phyloP scores from a whole-genome alignment of 495 filamentous ascomycete species.

The Penicillium paxilli region DNA sequence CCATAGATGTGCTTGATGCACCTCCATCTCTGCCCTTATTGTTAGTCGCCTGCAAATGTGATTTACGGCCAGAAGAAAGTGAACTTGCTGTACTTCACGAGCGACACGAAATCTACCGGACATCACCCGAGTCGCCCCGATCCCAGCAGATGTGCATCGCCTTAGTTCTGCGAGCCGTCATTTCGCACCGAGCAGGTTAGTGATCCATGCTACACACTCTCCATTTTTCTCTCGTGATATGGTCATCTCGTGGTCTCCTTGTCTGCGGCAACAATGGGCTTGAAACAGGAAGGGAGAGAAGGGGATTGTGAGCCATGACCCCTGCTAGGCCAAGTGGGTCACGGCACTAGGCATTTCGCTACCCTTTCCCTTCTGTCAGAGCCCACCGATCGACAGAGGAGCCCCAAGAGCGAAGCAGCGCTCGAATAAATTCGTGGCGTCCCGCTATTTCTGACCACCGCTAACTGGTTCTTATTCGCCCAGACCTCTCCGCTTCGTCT shows the following conservation, averaged over 20 bases:
- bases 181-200: slow-evolving; percentile 66
- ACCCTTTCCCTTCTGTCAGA: slow-evolving; percentile 22
- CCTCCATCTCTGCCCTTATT: slow-evolving; percentile 63
- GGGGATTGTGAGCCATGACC: slow-evolving; percentile 27
- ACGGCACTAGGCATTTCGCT: slow-evolving; percentile 33
- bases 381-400: slow-evolving; percentile 24
- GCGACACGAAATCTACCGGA: slow-evolving; percentile 69
- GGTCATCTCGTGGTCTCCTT: no score
- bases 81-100: slow-evolving; percentile 53
- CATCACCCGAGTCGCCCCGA: slow-evolving; percentile 67
- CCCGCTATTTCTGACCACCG: background rate
- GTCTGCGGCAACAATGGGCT: background rate
- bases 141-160: slow-evolving; percentile 77
- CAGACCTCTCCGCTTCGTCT: slow-evolving; percentile 18
- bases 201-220: slow-evolving; percentile 8
- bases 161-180: slow-evolving; percentile 68
- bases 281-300: background rate
- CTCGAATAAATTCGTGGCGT: slow-evolving; percentile 14
- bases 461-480: slow-evolving; percentile 15
- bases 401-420: background rate
- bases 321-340: slow-evolving; percentile 33
- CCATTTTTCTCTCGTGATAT: no score
- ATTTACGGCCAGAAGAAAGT: slow-evolving; percentile 55
- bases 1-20: slow-evolving; percentile 67
- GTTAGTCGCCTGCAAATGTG: slow-evolving; percentile 84